These are phyloP conservation scores for Phlyctochytrium arcticum DNA, from an alignment of 192 early-diverging fungal genomes.

Conservation along the genomic window DNA sequence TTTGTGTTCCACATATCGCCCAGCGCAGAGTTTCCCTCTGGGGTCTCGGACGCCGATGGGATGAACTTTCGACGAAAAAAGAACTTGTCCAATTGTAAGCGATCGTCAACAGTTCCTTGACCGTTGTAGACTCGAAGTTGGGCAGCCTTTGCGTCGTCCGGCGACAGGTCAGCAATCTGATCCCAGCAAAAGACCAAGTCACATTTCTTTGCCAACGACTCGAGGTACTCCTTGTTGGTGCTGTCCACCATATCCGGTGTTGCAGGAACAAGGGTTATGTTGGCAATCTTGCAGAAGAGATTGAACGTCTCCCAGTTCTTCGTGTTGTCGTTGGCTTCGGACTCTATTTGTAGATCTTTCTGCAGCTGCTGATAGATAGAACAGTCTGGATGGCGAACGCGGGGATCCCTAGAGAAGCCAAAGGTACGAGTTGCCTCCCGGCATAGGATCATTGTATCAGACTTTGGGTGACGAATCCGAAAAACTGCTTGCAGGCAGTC, in stretches of 20 bases:
- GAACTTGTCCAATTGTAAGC: conserved; percentile 2
- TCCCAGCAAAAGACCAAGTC: background rate
- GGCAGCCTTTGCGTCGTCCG: background rate
- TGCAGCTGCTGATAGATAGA: conserved; percentile 1
- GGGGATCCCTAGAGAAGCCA: background rate
- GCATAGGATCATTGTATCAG: background rate
- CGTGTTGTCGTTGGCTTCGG: background rate
- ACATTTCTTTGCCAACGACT: background rate
- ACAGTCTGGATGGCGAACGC: conserved; percentile 1
- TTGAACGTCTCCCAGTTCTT: conserved; percentile 12
- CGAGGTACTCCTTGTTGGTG: conserved; percentile 1
- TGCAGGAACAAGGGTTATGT: conserved; percentile 5
- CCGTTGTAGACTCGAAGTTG: background rate
- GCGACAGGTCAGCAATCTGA: background rate
- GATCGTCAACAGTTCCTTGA: background rate
- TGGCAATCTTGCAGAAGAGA: conserved; percentile 6
- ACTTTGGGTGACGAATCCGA: conserved; percentile 21
- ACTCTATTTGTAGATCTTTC: conserved; percentile 16
- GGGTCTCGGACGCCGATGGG: background rate
- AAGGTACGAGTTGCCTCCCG: background rate
- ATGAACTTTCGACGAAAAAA: background rate
- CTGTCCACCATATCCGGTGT: background rate
- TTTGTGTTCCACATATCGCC: background rate
- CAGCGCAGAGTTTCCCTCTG: too few relatives aligned
- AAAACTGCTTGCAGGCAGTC: conserved; percentile 17